phyloP scores from a whole-genome alignment of 805 yeast species.

The Blastobotrys terrestris region DNA sequence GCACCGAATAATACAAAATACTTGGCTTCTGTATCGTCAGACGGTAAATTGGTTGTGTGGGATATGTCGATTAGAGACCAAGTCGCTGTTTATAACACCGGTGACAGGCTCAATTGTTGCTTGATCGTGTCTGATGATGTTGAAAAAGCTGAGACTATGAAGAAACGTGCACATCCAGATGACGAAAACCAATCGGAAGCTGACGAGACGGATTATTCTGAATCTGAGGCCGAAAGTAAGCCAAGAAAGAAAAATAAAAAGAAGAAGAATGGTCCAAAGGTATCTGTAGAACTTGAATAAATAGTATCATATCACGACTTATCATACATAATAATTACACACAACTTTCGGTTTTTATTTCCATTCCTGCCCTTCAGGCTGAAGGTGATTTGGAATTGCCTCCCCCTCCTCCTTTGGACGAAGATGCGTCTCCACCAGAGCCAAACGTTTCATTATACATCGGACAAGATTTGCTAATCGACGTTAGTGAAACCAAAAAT shows the following conservation, averaged over 20 bases:
- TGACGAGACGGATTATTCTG: conserved; percentile 21
- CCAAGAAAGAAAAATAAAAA: conserved; percentile 9
- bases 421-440: neutral
- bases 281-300: conserved; percentile 17
- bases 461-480: conserved; percentile 64
- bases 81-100: conserved; percentile 83
- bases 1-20: conserved; percentile 39
- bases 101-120: conserved; percentile 87
- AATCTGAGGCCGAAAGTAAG: conserved; percentile 24
- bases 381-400: conserved; percentile 1
- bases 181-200: conserved; percentile 51
- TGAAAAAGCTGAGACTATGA: conserved; percentile 68
- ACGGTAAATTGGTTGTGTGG: conserved; percentile 92
- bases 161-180: conserved; percentile 67
- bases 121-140: conserved; percentile 63
- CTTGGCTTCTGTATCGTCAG: conserved; percentile 81
- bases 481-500: neutral
- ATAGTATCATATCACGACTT: neutral
- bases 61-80: conserved; percentile 63
- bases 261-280: conserved; percentile 24
- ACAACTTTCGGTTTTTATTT: neutral
- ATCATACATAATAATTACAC: neutral
- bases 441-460: conserved; percentile 51
- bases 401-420: neutral
- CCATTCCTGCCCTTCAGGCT: neutral